Evolutionary conservation across 2,329 filamentous ascomycete genomes (phyloP).

Genomic region (Diplodia mutila): DNA sequence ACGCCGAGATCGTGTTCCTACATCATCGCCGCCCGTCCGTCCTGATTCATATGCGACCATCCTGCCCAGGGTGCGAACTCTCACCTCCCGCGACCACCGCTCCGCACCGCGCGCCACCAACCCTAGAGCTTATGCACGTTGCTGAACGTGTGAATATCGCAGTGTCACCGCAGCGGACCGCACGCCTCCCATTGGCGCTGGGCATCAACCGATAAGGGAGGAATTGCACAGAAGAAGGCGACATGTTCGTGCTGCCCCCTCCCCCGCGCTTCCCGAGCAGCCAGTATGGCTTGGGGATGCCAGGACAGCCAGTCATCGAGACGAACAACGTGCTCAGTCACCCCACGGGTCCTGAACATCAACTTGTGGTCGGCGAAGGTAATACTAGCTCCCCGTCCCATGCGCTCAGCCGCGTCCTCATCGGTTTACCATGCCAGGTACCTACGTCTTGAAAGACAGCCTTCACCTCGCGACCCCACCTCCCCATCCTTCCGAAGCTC

Average conservation of each 20-base stretch:
- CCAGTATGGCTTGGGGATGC: constrained; percentile 53
- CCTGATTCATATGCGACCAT: constrained; percentile 9
- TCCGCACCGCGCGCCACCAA: constrained; percentile 2
- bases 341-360: constrained; percentile 80
- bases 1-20: constrained; percentile 22
- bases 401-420: constrained; percentile 27
- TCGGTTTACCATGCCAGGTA: constrained; percentile 60
- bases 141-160: constrained; percentile 9
- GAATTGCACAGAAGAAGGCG: constrained; percentile 4
- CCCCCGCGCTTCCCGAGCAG: constrained; percentile 66
- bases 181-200: constrained; percentile 24
- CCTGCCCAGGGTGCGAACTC: background rate
- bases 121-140: constrained; percentile 21
- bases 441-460: constrained; percentile 88
- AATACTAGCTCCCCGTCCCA: constrained; percentile 31
- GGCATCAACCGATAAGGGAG: constrained; percentile 19
- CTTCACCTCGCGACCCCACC: constrained; percentile 91
- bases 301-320: constrained; percentile 67
- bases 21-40: constrained; percentile 25
- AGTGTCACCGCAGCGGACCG: constrained; percentile 14
- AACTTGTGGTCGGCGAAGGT: constrained; percentile 94
- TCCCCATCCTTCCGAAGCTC: constrained; percentile 91
- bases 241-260: constrained; percentile 26
- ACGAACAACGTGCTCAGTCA: constrained; percentile 88
- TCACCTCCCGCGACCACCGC: constrained; percentile 14